Evolutionary conservation across 2,329 filamentous ascomycete genomes (phyloP), one percentile per base, ranked within the genome.

Genomic region (Myriosclerotinia scirpicola): DNA sequence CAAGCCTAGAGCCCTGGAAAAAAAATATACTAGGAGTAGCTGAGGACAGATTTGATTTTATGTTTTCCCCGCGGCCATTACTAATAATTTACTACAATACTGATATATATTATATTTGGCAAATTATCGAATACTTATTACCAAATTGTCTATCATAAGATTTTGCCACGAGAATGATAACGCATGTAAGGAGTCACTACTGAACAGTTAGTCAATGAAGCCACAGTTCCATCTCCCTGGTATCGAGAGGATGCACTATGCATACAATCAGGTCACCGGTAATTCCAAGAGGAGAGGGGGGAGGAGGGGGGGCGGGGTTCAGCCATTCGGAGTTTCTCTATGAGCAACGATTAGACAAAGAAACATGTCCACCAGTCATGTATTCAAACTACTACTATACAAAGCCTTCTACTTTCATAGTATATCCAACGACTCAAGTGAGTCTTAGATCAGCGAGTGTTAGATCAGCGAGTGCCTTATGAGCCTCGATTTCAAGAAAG

Each of bases 1-100:
- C 46, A 38, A 48, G 62, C 30, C 52, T 56, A 40, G 30, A 36
- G 20, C 14, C n/a, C 40, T 9, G 5, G 36, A 30, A 30, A 65
- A 52, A 20, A n/a, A n/a, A n/a, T n/a, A n/a, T n/a, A n/a, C n/a
- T n/a, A n/a, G n/a, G n/a, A 9, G 54, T 59, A 44, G 63, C 54
- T 60, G 54, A 65, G 63, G 63, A 65, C 63, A 65, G 54, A 65
- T 65, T 65, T 65, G 30, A 50, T 38, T 50, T 60, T 60, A 50
- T 60, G 20, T 60, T 38, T 22, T 48, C 44, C 44, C 44, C 44
- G 15, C 44, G 22, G 54, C 54, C 50, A 64, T 53, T 34, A 46
- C 6, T 14, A 44, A 44, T 12, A 11, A 42, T 42, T 15, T 42
- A 11, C 8, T 42, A 1, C 40, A 42, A n/a, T n/a, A n/a, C n/a